phyloP scores from a whole-genome alignment of 345 rosid species.

The Eucalyptus cladocalyx region DNA sequence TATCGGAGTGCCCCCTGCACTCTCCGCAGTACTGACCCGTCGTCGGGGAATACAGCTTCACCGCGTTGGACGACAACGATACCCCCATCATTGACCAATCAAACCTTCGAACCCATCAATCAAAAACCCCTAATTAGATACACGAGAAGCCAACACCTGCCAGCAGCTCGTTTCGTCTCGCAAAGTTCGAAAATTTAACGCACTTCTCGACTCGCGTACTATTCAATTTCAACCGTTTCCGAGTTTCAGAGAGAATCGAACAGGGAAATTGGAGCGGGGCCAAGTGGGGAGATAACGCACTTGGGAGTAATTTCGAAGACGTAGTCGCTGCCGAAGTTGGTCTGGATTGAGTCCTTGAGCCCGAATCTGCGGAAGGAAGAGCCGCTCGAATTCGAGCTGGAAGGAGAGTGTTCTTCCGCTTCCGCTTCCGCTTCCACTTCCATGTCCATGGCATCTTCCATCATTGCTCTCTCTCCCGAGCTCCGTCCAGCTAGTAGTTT shows the following conservation, averaged over 20 bases:
- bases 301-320: slow-evolving; percentile 80
- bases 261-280: neutral
- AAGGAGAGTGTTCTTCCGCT: slow-evolving; percentile 18
- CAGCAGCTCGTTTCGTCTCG: neutral
- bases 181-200: neutral
- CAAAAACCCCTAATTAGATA: neutral
- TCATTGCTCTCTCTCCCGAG: neutral
- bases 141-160: neutral
- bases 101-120: slow-evolving; percentile 17
- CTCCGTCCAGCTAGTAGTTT: neutral
- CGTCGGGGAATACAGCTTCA: slow-evolving; percentile 75
- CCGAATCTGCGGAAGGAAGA: slow-evolving; percentile 35
- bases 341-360: slow-evolving; percentile 62
- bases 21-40: slow-evolving; percentile 86
- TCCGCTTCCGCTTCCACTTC: slow-evolving; percentile 67
- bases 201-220: neutral
- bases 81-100: slow-evolving; percentile 76
- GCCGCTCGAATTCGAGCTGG: neutral
- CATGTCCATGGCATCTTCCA: slow-evolving; percentile 30
- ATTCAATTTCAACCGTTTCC: neutral
- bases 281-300: slow-evolving; percentile 7
- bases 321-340: slow-evolving; percentile 81
- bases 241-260: neutral
- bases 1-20: slow-evolving; percentile 59
- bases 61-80: slow-evolving; percentile 67